Evolutionary conservation across 768 basidiomycete genomes (phyloP), one percentile per base, ranked within the genome.

Genomic region (Xerocomellus intermedius): DNA sequence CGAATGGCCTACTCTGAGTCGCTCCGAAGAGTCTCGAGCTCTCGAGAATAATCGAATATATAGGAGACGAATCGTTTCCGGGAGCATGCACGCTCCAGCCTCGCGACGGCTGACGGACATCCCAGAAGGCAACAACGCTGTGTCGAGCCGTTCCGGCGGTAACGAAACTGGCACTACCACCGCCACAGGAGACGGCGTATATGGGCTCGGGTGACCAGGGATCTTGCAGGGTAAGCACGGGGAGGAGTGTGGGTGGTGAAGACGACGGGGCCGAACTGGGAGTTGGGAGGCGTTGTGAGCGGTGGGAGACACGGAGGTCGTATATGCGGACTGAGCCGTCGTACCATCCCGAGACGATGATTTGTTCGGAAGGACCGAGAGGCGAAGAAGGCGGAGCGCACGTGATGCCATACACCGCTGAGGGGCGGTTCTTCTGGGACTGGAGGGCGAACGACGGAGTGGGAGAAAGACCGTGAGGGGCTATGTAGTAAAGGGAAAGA

Each of bases 31-130:
- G 70, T 38, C 91, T 82, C 16, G 88, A 86, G 57, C 88, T 85
- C 68, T 94, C 91, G 21, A 91, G 73, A 33, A 85, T 67, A 45
- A 93, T 67, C 7, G 81, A 79, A 67, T 92, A 94, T 3, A 93
- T 87, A 0, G 91, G 91, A 1, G 87, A 90, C 1, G 78, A 72
- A 63, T 91, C 89, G 63, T 89, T 89, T 5, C 86, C 85, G 1
- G 91, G 91, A 2, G 86, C 86, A 65, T 91, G 83, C 7, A 91
- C 83, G 61, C 86, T 89, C 85, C 87, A 91, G 4, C 91, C 90
- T 26, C 48, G 63, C 4, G 64, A 69, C 0, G 87, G 79, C 19
- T 73, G 76, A 9, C 91, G 83, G 30, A 90, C 77, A 65, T 94
- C 91, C 87, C 89, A 94, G 59, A 93, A 84, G 3, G 88, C 82